Evolutionary conservation across 257 asterid genomes (phyloP), one percentile per base, ranked within the genome.

Genomic region (Lithospermum erythrorhizon): DNA sequence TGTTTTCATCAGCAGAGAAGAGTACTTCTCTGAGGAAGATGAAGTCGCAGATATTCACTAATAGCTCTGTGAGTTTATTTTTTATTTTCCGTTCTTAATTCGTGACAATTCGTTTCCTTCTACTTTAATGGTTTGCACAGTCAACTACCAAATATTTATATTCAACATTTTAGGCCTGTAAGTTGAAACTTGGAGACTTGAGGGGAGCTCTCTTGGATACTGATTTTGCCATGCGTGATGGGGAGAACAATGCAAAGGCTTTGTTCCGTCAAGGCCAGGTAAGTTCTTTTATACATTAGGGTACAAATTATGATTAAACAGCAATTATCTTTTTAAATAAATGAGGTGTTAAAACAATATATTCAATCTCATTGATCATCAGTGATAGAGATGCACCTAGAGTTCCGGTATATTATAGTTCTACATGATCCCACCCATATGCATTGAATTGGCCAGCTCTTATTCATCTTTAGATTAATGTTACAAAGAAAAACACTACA

Each of bases 181-280:
- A 91, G 77, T 74, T 91, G 65, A 91, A 84, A 79, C 68, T 88
- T 18, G 98, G 97, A 74, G 98, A 91, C 70, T 56, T 78, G 69
- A 77, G 73, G 73, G 98, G 98, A 56, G 98, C 98, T 53, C 97
- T 88, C 65, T 70, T 79, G 70, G 98, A 93, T 70, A 72, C 97
- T 54, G 98, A 93, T 56, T 88, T 93, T 73, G 98, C 97, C 15
- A 79, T 93, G 82, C 94, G 97, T 59, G 98, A 93, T 53, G 95
- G 86, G 68, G 98, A 84, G 65, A 77, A 86, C 76, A 93, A 89
- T 73, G 97, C 97, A 1, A 93, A 93, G 81, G 98, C 97, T 65
- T 79, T 88, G 74, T 93, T 82, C 76, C 94, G 98, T 61, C 97
- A 86, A 79, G 98, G 98, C 63, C 98, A 93, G 96, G 98, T 91